Percentiles rank a stretch among this genome's conserved stretches.
These are phyloP conservation scores for Fusarium burgessii DNA, from an alignment of 2,329 filamentous ascomycete genomes.

Conservation along the genomic window DNA sequence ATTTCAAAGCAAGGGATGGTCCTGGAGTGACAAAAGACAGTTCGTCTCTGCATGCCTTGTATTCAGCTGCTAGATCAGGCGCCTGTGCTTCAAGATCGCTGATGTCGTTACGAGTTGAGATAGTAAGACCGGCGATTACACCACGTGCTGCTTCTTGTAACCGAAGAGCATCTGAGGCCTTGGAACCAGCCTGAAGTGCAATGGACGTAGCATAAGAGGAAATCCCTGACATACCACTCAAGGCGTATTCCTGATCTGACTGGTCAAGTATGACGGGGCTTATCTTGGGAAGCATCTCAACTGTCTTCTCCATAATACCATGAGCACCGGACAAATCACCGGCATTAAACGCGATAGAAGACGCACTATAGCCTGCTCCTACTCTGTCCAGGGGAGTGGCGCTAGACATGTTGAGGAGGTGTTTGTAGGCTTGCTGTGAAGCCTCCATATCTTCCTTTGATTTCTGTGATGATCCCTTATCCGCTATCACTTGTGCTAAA, in stretches of 20 bases:
- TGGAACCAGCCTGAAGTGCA: accelerated
- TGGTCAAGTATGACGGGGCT: not conserved
- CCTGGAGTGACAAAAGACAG: not conserved
- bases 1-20: not conserved
- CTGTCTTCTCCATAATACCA: not conserved
- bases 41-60: not conserved
- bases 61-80: not conserved
- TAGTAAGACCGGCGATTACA: not conserved
- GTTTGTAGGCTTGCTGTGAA: not conserved
- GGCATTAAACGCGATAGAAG: not conserved
- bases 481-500: accelerated
- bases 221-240: not conserved
- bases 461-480: not conserved
- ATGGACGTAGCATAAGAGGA: not conserved
- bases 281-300: not conserved
- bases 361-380: not conserved
- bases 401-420: not conserved
- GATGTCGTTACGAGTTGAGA: not conserved
- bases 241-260: not conserved
- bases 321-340: accelerated
- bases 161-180: not conserved
- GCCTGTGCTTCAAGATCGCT: not conserved
- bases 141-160: not conserved
- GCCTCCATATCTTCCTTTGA: not conserved
- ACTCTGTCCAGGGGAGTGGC: not conserved